These are phyloP conservation scores for Pontederia crassipes DNA, from an alignment of 176 grass and related monocot genomes.

Conservation along the genomic window DNA sequence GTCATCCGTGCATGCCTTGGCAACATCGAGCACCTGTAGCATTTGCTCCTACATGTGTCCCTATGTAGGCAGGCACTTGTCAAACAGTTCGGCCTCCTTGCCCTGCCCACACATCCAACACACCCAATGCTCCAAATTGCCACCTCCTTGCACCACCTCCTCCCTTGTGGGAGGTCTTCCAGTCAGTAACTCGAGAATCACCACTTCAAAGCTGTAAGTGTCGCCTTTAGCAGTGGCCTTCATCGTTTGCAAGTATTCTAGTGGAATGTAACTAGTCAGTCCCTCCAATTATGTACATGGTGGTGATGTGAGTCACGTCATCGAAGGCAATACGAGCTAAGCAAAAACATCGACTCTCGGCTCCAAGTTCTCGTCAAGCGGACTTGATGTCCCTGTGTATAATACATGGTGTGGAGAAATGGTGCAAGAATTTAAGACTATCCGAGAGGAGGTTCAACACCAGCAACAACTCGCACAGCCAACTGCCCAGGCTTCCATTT, in stretches of 20 bases:
- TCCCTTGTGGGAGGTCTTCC: conserved; percentile 76
- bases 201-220: conserved; percentile 84
- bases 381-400: conserved; percentile 95
- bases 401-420: conserved; percentile 88
- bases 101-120: conserved; percentile 54
- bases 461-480: conserved; percentile 71
- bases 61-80: conserved; percentile 45
- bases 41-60: conserved; percentile 53
- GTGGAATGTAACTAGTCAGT: conserved; percentile 78
- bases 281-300: conserved; percentile 71
- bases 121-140: conserved; percentile 82
- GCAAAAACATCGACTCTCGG: conserved; percentile 82
- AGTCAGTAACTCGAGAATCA: conserved; percentile 83
- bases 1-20: conserved; percentile 43
- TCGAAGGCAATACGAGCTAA: conserved; percentile 88
- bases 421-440: conserved; percentile 78
- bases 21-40: conserved; percentile 41
- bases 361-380: conserved; percentile 63
- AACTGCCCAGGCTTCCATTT: conserved; percentile 84
- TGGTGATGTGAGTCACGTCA: conserved; percentile 89
- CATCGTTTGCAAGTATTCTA: conserved; percentile 73
- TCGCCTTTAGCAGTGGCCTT: conserved; percentile 74
- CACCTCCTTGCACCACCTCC: conserved; percentile 71
- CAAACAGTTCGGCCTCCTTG: conserved; percentile 56
- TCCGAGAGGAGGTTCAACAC: conserved; percentile 65